phyloP scores from a whole-genome alignment of 768 basidiomycete genomes.

The Kwoniella sp. region DNA sequence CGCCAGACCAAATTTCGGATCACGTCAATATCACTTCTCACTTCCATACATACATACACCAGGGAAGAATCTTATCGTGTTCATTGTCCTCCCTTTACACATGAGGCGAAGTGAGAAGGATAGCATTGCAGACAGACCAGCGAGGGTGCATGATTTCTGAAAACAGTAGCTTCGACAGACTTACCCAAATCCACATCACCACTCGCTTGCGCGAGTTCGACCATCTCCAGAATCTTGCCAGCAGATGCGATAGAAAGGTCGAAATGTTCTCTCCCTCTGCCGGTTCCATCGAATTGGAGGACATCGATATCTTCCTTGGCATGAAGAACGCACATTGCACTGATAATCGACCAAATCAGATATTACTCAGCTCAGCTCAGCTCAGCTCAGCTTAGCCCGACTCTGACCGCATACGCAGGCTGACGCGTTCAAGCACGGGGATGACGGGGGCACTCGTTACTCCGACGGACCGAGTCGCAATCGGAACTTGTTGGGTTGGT shows the following conservation, averaged over 20 bases:
- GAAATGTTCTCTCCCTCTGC: slow-evolving; percentile 11
- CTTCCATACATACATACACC: not conserved
- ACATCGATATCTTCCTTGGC: slow-evolving; percentile 32
- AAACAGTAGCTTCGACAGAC: too few relatives aligned
- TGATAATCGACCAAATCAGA: not conserved
- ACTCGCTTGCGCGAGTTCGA: slow-evolving; percentile 20
- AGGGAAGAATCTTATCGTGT: too few relatives aligned
- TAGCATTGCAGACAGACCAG: too few relatives aligned
- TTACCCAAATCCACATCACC: slow-evolving; percentile 25
- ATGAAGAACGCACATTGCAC: slow-evolving; percentile 22
- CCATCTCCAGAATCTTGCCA: slow-evolving; percentile 23
- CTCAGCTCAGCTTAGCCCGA: not conserved
- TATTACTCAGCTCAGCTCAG: not conserved
- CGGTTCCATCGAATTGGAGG: not conserved
- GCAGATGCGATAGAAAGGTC: slow-evolving; percentile 8
- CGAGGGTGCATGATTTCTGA: too few relatives aligned
- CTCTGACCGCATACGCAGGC: too few relatives aligned
- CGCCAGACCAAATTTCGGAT: too few relatives aligned
- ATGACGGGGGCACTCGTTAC: too few relatives aligned
- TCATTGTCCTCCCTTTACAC: too few relatives aligned
- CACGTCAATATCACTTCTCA: too few relatives aligned
- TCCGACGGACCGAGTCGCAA: too few relatives aligned
- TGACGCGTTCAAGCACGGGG: too few relatives aligned
- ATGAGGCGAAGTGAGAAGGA: not conserved
- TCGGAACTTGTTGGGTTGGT: too few relatives aligned